Evolutionary conservation across 164 flowering plant genomes (phyloP), one percentile per base, ranked within the genome.

Genomic region (Houttuynia cordata): DNA sequence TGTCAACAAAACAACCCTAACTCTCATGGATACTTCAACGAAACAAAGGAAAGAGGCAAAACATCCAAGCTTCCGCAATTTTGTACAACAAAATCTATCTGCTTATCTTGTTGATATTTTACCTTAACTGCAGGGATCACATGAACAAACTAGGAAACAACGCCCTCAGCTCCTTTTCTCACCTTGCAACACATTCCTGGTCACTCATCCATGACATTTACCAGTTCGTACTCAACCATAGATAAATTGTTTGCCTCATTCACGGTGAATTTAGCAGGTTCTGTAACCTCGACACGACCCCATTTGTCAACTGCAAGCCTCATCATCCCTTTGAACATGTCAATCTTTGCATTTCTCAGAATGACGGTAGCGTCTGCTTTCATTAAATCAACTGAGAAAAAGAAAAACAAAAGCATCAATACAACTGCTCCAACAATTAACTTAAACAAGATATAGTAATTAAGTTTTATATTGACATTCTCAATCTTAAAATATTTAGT

Each of bases 301-400:
- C 81, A 78, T 62, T 78, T 78, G 64, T 78, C 79, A 61, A 78
- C 79, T 39, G 75, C 77, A 56, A 78, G 60, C 72, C 81, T 73
- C 81, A 75, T 75, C 18, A 77, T 71, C 13, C 81, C 79, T 71
- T 73, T 78, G 34, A 78, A 75, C 81, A 78, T 78, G 69, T 78
- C 79, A 61, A 75, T 78, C 70, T 75, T 78, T 51, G 81, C 78
- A 70, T 79, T 79, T 24, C 76, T 68, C 58, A 76, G 64, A 51
- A 73, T 74, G 40, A 79, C 76, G 30, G 80, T 76, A 24, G 70
- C 30, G 23, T 59, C 76, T 41, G 82, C 62, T 64, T 74, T 74
- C 82, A 76, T 74, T 73, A 74, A 49, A 65, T 73, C 78, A 58
- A 78, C 82, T 78, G 79, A 61, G 58, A 39, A 21, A 42, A 39